A percentile compares a stretch with the other conserved stretches of the same genome.
Conservation (phyloP, 2,329 filamentous ascomycete genomes). For the Microdochium paspali region DNA sequence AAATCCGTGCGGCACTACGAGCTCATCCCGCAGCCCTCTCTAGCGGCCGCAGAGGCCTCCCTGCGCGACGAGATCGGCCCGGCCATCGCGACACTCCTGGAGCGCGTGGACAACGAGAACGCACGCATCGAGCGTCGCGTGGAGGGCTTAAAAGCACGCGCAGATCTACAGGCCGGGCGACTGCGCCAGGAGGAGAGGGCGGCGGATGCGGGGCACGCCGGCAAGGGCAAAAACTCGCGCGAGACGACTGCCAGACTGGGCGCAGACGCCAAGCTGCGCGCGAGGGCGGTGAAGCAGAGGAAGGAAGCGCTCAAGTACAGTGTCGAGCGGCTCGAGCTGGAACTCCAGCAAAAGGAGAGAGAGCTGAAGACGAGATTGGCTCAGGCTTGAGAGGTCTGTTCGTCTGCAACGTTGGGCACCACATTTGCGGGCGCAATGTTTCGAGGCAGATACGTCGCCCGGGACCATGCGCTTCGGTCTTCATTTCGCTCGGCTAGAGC, state of each 20-base stretch:
- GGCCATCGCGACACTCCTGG: slow-evolving; percentile 69
- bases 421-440: too few relatives aligned
- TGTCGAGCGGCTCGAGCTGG: slow-evolving; percentile 75
- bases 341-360: slow-evolving; percentile 67
- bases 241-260: slow-evolving; percentile 32
- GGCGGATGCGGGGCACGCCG: slow-evolving; percentile 4
- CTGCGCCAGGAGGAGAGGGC: slow-evolving; percentile 25
- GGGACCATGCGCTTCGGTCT: too few relatives aligned
- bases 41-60: slow-evolving; percentile 72
- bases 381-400: slow-evolving; percentile 12
- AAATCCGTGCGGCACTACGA: slow-evolving; percentile 71
- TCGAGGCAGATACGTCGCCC: too few relatives aligned
- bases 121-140: slow-evolving; percentile 77
- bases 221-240: slow-evolving; percentile 1
- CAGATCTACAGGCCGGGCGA: slow-evolving; percentile 72
- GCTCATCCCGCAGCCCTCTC: slow-evolving; percentile 75
- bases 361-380: slow-evolving; percentile 45
- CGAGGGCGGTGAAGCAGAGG: slow-evolving; percentile 61
- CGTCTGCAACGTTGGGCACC: too few relatives aligned
- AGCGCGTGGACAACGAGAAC: slow-evolving; percentile 73
- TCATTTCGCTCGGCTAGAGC: too few relatives aligned
- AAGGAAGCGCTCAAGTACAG: slow-evolving; percentile 81
- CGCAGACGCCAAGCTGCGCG: slow-evolving; percentile 38
- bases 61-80: slow-evolving; percentile 86
- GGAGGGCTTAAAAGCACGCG: slow-evolving; percentile 72